phyloP scores from a whole-genome alignment of 2,329 filamentous ascomycete species.

The Byssochlamys sp. region DNA sequence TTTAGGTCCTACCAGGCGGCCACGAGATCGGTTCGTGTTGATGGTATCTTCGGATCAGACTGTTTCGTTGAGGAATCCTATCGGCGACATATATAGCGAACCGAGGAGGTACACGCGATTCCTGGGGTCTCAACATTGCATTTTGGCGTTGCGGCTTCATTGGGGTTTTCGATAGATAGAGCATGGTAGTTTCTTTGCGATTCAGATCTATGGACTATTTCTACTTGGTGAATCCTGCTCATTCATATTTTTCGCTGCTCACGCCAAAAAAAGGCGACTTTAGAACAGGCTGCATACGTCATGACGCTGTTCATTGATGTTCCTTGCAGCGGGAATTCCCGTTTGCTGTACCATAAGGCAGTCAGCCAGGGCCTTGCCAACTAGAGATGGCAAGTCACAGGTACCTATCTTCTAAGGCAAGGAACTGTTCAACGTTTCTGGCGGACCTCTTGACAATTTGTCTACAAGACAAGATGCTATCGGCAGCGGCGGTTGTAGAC shows the following conservation, averaged over 20 bases:
- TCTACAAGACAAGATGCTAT: not conserved
- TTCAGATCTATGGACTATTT: not conserved
- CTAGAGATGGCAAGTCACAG: not conserved
- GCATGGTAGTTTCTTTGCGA: not conserved
- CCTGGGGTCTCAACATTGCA: not conserved
- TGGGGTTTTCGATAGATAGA: not conserved
- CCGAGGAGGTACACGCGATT: not conserved
- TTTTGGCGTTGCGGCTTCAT: not conserved
- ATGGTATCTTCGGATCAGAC: not conserved
- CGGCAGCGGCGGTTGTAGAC: not conserved
- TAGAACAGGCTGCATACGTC: not conserved
- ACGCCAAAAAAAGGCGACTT: too few species aligned
- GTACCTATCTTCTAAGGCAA: not conserved
- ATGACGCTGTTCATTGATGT: not conserved
- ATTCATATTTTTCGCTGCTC: not conserved
- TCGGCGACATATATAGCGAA: not conserved
- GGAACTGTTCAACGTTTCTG: not conserved
- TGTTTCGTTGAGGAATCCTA: not conserved
- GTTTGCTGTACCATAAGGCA: not conserved
- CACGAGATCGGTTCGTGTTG: not conserved
- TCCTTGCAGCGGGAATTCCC: not conserved
- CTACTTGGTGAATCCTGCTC: not conserved
- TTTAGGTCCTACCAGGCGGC: not conserved
- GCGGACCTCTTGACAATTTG: not conserved
- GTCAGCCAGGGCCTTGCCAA: not conserved